Conservation (phyloP, 345 rosid genomes). For the Geranium brycei region DNA sequence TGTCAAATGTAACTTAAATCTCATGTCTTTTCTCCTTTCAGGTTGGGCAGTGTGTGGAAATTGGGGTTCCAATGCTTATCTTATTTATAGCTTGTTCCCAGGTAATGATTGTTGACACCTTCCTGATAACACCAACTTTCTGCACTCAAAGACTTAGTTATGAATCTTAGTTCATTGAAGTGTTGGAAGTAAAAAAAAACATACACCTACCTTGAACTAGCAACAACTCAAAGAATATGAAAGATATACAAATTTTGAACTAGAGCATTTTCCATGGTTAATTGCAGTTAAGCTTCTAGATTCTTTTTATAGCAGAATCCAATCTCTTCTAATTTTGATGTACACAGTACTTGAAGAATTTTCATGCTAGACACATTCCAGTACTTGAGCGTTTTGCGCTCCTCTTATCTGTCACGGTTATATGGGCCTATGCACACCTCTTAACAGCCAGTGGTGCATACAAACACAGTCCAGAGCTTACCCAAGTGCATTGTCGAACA, state of each 20-base stretch:
- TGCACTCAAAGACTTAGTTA: neutral
- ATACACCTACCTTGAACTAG: no score
- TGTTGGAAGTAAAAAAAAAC: no score
- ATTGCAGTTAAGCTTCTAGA: neutral
- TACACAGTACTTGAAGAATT: constrained; percentile 72
- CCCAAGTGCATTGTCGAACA: constrained; percentile 80
- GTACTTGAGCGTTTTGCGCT: constrained; percentile 81
- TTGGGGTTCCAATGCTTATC: constrained; percentile 84
- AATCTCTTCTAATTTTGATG: constrained; percentile 9
- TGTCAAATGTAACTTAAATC: neutral
- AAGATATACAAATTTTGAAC: neutral
- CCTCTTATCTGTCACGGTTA: constrained; percentile 53
- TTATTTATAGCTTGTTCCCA: constrained; percentile 72
- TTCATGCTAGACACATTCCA: constrained; percentile 50
- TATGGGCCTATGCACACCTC: constrained; percentile 96
- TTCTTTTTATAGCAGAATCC: neutral
- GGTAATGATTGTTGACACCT: constrained; percentile 23
- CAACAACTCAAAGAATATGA: no score
- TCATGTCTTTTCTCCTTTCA: constrained; percentile 13
- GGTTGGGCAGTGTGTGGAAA: constrained; percentile 85
- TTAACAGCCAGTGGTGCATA: constrained; percentile 96
- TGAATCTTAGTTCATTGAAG: neutral
- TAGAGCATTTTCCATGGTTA: neutral
- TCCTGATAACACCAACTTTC: neutral
- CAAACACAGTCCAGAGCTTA: constrained; percentile 64